Conservation (phyloP, 148 eudicot genomes). For the Vaccinium vitisidaea region DNA sequence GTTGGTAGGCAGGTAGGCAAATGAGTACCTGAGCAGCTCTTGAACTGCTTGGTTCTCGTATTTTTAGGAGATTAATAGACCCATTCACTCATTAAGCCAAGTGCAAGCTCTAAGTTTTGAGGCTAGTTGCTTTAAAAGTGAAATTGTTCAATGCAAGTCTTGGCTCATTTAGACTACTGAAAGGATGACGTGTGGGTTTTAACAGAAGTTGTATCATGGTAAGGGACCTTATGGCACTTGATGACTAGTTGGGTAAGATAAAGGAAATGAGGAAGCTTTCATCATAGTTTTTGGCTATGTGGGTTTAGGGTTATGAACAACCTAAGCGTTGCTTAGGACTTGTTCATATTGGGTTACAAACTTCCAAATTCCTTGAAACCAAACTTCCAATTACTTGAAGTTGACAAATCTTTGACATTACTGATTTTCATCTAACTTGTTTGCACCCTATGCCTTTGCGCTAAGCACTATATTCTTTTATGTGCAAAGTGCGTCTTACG, state of each 20-base stretch:
- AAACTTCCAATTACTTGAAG: background rate
- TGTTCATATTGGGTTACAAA: background rate
- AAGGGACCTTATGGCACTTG: background rate
- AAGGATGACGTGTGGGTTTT: background rate
- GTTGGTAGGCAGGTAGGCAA: background rate
- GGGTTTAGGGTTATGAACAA: conserved; percentile 4
- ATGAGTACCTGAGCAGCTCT: background rate
- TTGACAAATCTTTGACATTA: background rate
- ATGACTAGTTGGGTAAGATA: background rate
- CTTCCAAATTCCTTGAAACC: background rate
- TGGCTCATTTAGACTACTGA: background rate
- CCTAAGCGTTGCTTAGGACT: background rate
- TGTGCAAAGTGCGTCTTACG: background rate
- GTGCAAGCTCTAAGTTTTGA: background rate
- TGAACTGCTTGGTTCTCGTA: background rate
- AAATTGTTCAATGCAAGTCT: background rate
- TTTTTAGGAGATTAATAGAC: background rate
- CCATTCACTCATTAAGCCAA: background rate
- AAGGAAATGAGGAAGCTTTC: background rate
- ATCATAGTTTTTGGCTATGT: background rate
- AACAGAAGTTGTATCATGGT: background rate
- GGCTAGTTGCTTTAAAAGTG: background rate
- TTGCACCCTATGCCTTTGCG: background rate
- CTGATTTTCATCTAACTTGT: background rate
- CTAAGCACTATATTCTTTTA: background rate